Conservation (phyloP, 108 stramenopile genomes). For the Skeletonema grethae region DNA sequence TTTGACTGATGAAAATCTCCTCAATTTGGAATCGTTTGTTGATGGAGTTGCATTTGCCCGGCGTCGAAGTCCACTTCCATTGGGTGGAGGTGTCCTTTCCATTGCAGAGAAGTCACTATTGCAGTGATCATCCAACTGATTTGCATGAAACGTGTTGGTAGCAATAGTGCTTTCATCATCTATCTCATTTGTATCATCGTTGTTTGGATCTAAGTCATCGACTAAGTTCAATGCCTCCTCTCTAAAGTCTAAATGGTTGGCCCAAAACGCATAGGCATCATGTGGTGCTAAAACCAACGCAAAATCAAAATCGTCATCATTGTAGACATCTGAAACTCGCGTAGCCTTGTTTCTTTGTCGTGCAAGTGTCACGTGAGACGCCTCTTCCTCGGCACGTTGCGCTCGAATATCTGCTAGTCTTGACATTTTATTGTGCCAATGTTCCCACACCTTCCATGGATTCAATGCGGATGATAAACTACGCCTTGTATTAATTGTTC, state of each 20-base stretch:
- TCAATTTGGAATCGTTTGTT: slow-evolving; percentile 15
- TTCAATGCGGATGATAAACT: slow-evolving; percentile 29
- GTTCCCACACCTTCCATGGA: slow-evolving; percentile 51
- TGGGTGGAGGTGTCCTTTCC: slow-evolving; percentile 7
- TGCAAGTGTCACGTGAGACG: slow-evolving; percentile 46
- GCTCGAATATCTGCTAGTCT: slow-evolving; percentile 35
- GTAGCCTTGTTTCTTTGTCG: slow-evolving; percentile 42
- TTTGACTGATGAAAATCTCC: slow-evolving; percentile 11
- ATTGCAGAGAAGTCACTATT: neutral
- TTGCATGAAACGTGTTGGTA: slow-evolving; percentile 16
- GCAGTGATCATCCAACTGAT: neutral
- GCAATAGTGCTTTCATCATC: slow-evolving; percentile 49
- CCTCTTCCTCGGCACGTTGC: slow-evolving; percentile 32
- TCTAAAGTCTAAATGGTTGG: slow-evolving; percentile 82
- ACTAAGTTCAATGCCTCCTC: slow-evolving; percentile 67
- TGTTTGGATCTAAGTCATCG: slow-evolving; percentile 27
- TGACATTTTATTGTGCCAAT: slow-evolving; percentile 46
- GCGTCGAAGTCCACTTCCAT: slow-evolving; percentile 44
- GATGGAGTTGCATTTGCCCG: slow-evolving; percentile 23
- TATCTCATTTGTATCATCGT: slow-evolving; percentile 25
- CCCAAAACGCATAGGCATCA: slow-evolving; percentile 80
- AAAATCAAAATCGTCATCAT: slow-evolving; percentile 80
- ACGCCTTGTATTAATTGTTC: slow-evolving; percentile 9
- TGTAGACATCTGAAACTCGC: slow-evolving; percentile 41
- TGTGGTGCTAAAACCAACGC: slow-evolving; percentile 75